These are phyloP conservation scores for Talaromyces sp. DNA, from an alignment of 2,329 filamentous ascomycete genomes.

Conservation along the genomic window DNA sequence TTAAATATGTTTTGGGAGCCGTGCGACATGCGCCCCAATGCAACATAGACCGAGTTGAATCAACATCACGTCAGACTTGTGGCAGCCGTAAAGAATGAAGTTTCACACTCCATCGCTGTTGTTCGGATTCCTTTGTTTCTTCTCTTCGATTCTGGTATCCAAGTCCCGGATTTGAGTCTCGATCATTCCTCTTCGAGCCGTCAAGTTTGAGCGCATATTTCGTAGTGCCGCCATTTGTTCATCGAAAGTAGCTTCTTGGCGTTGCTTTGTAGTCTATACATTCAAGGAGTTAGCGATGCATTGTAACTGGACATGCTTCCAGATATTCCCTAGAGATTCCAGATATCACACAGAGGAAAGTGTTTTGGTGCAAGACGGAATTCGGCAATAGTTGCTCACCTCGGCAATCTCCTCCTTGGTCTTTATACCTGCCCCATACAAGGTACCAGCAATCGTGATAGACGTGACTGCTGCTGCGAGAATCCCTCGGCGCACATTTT, in stretches of 20 bases:
- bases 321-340: neutral
- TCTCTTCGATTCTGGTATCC: slow-evolving; percentile 45
- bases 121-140: slow-evolving; percentile 39
- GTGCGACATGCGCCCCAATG: too few relatives aligned
- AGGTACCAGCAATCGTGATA: slow-evolving; percentile 59
- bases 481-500: slow-evolving; percentile 53
- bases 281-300: neutral
- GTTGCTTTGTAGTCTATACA: slow-evolving; percentile 48
- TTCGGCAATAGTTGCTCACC: slow-evolving; percentile 39
- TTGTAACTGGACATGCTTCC: too few relatives aligned
- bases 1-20: too few relatives aligned
- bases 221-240: slow-evolving; percentile 61
- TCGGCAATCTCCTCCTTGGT: slow-evolving; percentile 54
- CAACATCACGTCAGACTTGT: too few relatives aligned
- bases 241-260: slow-evolving; percentile 54
- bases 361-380: neutral
- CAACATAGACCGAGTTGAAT: too few relatives aligned
- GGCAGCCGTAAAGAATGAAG: too few relatives aligned
- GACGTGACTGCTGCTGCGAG: slow-evolving; percentile 59
- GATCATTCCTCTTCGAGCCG: slow-evolving; percentile 55
- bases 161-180: slow-evolving; percentile 61
- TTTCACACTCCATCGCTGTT: slow-evolving; percentile 30
- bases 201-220: slow-evolving; percentile 51
- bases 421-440: slow-evolving; percentile 64
- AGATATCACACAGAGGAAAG: neutral